Evolutionary conservation across 1,139 yeast species (phyloP).

Genomic region (Debaryomycetaceae sp.): DNA sequence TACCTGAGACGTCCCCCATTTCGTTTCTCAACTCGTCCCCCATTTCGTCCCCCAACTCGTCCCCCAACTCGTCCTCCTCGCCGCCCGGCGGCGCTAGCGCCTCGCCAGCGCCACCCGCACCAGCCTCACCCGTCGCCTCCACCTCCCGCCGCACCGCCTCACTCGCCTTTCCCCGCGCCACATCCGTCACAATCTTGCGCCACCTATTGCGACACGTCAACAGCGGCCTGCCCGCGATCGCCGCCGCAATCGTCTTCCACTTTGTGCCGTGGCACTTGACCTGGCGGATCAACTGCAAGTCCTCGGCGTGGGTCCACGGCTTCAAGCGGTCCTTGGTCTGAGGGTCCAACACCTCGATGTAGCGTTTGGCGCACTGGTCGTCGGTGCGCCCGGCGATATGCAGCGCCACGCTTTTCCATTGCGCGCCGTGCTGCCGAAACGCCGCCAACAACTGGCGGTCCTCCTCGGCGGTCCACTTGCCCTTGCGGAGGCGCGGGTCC

Average conservation of each 20-base stretch:
- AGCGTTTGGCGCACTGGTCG: conserved; percentile 92
- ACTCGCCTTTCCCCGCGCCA: conserved; percentile 58
- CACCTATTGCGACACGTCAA: conserved; percentile 89
- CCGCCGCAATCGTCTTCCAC: conserved; percentile 78
- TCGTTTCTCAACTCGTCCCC: no score
- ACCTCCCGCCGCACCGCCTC: conserved; percentile 32
- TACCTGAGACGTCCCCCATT: no score
- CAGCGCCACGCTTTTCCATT: conserved; percentile 81
- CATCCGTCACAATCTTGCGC: conserved; percentile 79
- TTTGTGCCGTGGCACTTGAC: conserved; percentile 79
- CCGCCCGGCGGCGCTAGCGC: no score
- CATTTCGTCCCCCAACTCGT: no score
- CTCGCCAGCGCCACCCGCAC: no score
- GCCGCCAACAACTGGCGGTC: conserved; percentile 65
- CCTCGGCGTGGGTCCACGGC: conserved; percentile 81
- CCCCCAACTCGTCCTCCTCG: no score
- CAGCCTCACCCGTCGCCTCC: conserved; percentile 27
- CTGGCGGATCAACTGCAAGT: conserved; percentile 56
- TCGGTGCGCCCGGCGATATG: conserved; percentile 83
- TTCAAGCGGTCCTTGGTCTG: conserved; percentile 69
- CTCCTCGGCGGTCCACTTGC: conserved; percentile 87
- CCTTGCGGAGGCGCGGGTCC: conserved; percentile 77
- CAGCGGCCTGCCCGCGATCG: conserved; percentile 77
- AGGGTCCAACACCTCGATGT: conserved; percentile 85
- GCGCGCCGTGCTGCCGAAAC: conserved; percentile 64